These are phyloP conservation scores for Aspergillus sclerotialis DNA, from an alignment of 2,329 filamentous ascomycete species.

Conservation along the genomic window DNA sequence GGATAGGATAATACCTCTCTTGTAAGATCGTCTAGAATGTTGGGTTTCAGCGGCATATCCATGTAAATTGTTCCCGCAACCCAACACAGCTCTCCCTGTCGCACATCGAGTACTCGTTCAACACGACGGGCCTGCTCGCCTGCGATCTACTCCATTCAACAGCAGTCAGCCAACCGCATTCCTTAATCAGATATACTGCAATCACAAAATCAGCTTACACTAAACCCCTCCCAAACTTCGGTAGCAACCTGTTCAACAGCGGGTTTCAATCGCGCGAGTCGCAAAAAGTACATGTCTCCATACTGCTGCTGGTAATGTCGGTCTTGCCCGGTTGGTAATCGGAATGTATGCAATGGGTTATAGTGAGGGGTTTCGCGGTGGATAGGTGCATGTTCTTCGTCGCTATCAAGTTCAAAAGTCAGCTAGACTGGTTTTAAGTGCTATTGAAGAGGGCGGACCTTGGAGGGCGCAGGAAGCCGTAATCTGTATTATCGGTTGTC, in stretches of 20 bases:
- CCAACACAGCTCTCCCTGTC: constrained; percentile 94
- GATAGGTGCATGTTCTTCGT: constrained; percentile 34
- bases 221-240: constrained; percentile 69
- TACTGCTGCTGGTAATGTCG: constrained; percentile 88
- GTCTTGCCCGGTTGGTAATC: constrained; percentile 56
- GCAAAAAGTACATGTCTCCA: constrained; percentile 94
- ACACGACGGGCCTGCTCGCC: constrained; percentile 69
- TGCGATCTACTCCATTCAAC: constrained; percentile 48
- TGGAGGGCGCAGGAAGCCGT: constrained; percentile 22
- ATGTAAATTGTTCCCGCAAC: constrained; percentile 92
- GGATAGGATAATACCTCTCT: constrained; percentile 63
- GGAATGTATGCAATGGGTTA: constrained; percentile 67
- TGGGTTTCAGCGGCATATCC: constrained; percentile 94
- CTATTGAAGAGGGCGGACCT: constrained; percentile 13
- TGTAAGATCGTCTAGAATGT: constrained; percentile 88
- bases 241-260: constrained; percentile 67
- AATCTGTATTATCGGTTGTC: constrained; percentile 9
- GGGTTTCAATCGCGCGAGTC: constrained; percentile 80
- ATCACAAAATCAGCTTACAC: constrained; percentile 32
- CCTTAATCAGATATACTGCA: background rate
- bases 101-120: constrained; percentile 86
- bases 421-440: background rate
- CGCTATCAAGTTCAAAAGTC: constrained; percentile 12
- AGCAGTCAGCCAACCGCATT: background rate
- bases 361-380: constrained; percentile 58